Conservation (phyloP, 2,329 filamentous ascomycete genomes). For the Cladophialophora carrionii region DNA sequence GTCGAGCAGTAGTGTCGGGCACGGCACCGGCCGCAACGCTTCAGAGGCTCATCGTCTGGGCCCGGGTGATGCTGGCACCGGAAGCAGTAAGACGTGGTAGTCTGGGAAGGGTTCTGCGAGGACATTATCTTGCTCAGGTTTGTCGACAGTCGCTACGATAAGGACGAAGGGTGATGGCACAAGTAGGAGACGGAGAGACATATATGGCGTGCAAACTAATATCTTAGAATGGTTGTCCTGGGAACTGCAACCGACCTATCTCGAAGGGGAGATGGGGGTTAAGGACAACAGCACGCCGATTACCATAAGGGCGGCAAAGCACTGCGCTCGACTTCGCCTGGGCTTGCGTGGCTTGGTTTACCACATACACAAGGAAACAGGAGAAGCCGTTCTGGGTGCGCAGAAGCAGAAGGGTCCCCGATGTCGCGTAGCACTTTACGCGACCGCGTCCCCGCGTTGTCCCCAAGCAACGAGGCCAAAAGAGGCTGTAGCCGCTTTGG, state of each 20-base stretch:
- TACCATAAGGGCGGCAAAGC: no score
- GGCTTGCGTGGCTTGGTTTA: no score
- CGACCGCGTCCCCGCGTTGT: not conserved
- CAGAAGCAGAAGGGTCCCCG: not conserved
- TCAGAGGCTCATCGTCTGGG: constrained; percentile 9
- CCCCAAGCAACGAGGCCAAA: not conserved
- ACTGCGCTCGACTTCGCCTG: not conserved
- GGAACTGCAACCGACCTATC: not conserved
- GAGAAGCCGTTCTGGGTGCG: not conserved
- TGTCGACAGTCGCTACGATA: not conserved
- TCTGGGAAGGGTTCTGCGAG: not conserved
- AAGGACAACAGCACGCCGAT: not conserved
- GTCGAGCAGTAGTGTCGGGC: constrained; percentile 17
- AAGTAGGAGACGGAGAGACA: not conserved
- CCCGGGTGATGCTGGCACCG: constrained; percentile 16
- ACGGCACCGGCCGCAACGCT: constrained; percentile 13
- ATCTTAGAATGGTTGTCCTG: not conserved
- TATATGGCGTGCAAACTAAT: not conserved
- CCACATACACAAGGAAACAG: no score
- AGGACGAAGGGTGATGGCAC: not conserved
- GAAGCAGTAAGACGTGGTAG: constrained; percentile 14
- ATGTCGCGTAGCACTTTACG: not conserved
- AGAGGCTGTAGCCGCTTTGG: not conserved
- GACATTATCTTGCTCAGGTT: not conserved
- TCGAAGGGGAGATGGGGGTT: not conserved